phyloP scores from a whole-genome alignment of 1,284 basidiomycete genomes.

The Cryptococcus sp. region DNA sequence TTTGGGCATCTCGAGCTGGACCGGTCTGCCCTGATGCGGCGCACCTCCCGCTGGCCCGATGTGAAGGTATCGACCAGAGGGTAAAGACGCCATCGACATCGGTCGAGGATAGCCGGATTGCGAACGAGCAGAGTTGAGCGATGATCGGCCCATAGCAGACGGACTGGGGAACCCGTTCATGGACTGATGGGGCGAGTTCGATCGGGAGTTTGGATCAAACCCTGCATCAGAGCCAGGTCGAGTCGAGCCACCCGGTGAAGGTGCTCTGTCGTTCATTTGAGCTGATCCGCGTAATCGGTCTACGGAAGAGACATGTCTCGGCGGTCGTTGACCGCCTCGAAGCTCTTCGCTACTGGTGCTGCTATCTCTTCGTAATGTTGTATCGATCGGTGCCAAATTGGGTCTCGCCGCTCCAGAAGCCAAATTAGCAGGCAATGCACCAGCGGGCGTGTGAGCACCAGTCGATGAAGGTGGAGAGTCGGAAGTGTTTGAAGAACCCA shows the following conservation, averaged over 20 bases:
- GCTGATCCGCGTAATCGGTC: conserved; percentile 30
- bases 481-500: conserved; percentile 19
- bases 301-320: conserved; percentile 22
- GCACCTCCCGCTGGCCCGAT: conserved; percentile 33
- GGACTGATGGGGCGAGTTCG: conserved; percentile 30
- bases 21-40: conserved; percentile 39
- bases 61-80: conserved; percentile 29
- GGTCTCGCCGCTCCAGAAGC: conserved; percentile 16
- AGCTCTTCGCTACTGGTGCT: conserved; percentile 18
- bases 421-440: conserved; percentile 1
- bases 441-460: conserved; percentile 27
- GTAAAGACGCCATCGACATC: conserved; percentile 33
- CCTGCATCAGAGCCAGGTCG: conserved; percentile 20
- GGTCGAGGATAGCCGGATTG: conserved; percentile 19
- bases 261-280: conserved; percentile 19
- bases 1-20: conserved; percentile 40
- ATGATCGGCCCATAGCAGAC: conserved; percentile 6
- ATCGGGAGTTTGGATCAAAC: conserved; percentile 19
- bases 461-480: conserved; percentile 33
- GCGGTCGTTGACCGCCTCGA: conserved; percentile 10
- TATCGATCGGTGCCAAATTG: conserved; percentile 25
- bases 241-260: conserved; percentile 26
- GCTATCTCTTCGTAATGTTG: conserved; percentile 20
- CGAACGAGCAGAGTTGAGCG: conserved; percentile 11
- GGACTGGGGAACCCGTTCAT: conserved; percentile 19